Evolutionary conservation across 768 basidiomycete species (phyloP), one percentile per base, ranked within the genome.

Genomic region (Pulveroboletus sp.): DNA sequence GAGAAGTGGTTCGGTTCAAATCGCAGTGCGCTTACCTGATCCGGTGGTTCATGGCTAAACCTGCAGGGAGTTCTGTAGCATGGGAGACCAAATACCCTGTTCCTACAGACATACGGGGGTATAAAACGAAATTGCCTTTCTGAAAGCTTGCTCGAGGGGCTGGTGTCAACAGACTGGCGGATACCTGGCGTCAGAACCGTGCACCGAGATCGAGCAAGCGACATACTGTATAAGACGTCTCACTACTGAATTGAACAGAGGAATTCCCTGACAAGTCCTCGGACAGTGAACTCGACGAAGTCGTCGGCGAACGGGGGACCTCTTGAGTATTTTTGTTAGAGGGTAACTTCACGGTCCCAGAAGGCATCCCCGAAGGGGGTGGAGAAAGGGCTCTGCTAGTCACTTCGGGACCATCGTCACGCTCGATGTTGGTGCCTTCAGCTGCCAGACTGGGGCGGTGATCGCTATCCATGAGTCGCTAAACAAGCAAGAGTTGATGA

Each of bases 141-240:
- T 12, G 49, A 10, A 13, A 9, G 11, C n/a, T 23, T 48, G 5
- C 17, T 44, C 4, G 62, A 63, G 2, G 19, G 4, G 3, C 37
- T 41, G 9, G 63, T 54, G 9, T 47, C 52, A 6, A 63, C 49
- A 19, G 63, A 65, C 63, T 63, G n/a, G 17, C 4, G 8, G 19
- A 19, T 17, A 19, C 4, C 20, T 27, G 16, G 5, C 7, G 22
- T 63, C 20, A 50, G 39, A 37, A 41, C 23, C 3, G 41, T 13
- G 12, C 8, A 13, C 14, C 3, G 10, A 13, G 1, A 6, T 2
- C 1, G n/a, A 8, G 39, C 19, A 6, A 16, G 4, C 9, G 14
- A 36, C 58, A 23, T 49, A 63, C 62, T 9, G 58, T 63, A 36
- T 49, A 55, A 2, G 63, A 50, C 2, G 63, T 63, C 29, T 60